These are phyloP conservation scores for Penicillium sp. DNA, from an alignment of 2,329 filamentous ascomycete species.

Conservation along the genomic window DNA sequence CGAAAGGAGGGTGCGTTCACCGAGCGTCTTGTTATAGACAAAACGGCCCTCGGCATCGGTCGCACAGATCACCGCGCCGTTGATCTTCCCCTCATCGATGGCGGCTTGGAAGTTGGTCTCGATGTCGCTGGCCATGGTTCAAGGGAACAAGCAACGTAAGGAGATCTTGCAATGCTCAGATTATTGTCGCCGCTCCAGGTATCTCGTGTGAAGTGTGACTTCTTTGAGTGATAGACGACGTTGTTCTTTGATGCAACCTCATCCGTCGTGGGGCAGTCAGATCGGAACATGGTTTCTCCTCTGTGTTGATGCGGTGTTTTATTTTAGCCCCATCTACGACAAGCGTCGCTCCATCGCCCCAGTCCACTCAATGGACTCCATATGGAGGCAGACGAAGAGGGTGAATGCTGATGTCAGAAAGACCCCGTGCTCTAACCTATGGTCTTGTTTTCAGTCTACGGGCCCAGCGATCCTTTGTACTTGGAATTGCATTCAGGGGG, in stretches of 20 bases:
- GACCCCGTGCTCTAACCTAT: too few species aligned
- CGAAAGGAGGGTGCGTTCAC: conserved; percentile 44
- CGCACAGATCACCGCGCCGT: conserved; percentile 48
- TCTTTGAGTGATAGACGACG: too few species aligned
- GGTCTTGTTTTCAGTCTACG: too few species aligned
- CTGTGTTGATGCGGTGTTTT: background rate
- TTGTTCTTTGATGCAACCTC: background rate
- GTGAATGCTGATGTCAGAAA: too few species aligned
- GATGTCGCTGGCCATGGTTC: conserved; percentile 25
- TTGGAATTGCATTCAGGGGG: too few species aligned
- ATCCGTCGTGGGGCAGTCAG: background rate
- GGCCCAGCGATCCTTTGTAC: too few species aligned
- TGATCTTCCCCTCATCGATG: conserved; percentile 48
- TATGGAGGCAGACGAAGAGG: too few species aligned
- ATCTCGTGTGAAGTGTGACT: too few species aligned
- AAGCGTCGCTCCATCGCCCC: too few species aligned
- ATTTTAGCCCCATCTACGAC: background rate
- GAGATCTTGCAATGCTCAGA: too few species aligned
- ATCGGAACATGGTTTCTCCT: background rate
- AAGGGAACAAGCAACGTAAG: background rate
- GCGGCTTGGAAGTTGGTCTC: conserved; percentile 43
- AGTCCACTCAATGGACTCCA: too few species aligned
- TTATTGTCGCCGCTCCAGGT: too few species aligned
- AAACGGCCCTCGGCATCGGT: conserved; percentile 44
- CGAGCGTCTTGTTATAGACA: conserved; percentile 43